phyloP scores from a whole-genome alignment of 2,329 filamentous ascomycete genomes.

The Hypoxylon sp. region DNA sequence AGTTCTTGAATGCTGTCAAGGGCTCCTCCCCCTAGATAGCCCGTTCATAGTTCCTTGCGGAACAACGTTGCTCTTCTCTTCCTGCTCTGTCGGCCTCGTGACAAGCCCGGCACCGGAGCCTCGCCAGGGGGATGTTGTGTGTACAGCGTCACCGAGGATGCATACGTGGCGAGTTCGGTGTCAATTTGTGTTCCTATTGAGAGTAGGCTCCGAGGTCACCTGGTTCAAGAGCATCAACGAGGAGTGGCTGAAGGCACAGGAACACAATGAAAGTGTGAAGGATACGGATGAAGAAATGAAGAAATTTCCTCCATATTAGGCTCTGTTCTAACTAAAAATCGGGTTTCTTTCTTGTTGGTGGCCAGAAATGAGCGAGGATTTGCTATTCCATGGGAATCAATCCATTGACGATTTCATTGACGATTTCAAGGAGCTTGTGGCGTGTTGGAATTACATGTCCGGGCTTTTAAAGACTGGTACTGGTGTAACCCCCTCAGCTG shows the following conservation, averaged over 20 bases:
- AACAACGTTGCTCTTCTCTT: no score
- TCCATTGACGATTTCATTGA: not conserved
- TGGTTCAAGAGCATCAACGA: conserved; percentile 63
- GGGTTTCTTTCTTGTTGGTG: not conserved
- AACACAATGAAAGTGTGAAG: not conserved
- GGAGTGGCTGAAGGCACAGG: conserved; percentile 59
- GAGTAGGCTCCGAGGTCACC: no score
- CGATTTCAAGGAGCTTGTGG: not conserved
- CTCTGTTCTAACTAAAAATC: not conserved
- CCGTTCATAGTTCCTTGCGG: no score
- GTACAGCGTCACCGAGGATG: no score
- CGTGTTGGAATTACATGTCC: not conserved
- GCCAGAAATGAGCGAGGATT: not conserved
- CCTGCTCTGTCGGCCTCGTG: no score
- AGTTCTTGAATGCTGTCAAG: no score
- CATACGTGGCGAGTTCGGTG: no score
- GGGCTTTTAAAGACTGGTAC: not conserved
- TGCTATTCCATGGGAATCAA: not conserved
- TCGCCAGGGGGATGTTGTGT: no score
- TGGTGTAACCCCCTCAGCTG: not conserved
- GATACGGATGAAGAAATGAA: not conserved
- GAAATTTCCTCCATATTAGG: not conserved
- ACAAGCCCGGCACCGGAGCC: no score
- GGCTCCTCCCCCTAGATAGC: no score
- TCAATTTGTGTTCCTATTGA: no score